phyloP scores from a whole-genome alignment of 2,329 filamentous ascomycete species.

The Aspergillus fumigatus region DNA sequence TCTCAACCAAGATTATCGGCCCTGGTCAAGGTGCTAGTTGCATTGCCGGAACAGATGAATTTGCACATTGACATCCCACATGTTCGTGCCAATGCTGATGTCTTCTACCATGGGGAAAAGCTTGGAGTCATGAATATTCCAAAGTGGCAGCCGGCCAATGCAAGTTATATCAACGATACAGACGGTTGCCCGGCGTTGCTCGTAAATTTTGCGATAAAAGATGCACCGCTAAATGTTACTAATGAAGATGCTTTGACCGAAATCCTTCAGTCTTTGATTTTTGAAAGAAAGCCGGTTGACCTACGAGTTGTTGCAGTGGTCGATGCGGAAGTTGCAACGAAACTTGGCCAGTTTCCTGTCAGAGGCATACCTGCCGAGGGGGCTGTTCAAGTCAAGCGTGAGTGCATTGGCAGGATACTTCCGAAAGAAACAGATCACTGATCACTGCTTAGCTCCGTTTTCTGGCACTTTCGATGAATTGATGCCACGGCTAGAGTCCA shows the following conservation, averaged over 20 bases:
- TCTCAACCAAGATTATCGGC: constrained; percentile 77
- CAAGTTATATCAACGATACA: constrained; percentile 60
- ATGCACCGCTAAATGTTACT: constrained; percentile 78
- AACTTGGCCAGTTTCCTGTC: constrained; percentile 73
- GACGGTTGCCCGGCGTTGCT: constrained; percentile 60
- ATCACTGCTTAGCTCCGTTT: constrained; percentile 51
- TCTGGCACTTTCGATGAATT: constrained; percentile 49
- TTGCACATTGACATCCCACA: constrained; percentile 73
- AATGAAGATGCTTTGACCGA: constrained; percentile 74
- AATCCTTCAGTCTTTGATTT: constrained; percentile 74
- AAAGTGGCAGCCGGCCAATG: constrained; percentile 81
- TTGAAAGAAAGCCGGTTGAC: constrained; percentile 64
- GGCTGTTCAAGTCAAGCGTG: constrained; percentile 87
- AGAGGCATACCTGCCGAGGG: constrained; percentile 80
- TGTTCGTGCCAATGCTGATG: constrained; percentile 72
- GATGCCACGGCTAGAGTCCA: constrained; percentile 62
- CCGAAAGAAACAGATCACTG: constrained; percentile 22
- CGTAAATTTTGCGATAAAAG: constrained; percentile 69
- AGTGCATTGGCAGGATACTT: constrained; percentile 46
- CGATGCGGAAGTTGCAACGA: constrained; percentile 76
- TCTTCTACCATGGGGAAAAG: constrained; percentile 72
- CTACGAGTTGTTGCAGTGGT: constrained; percentile 75
- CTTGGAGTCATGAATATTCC: constrained; percentile 75
- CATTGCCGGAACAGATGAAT: constrained; percentile 79
- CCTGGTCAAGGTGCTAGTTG: constrained; percentile 72